Evolutionary conservation across 1,284 basidiomycete species (phyloP), one percentile per base, ranked within the genome.

Genomic region (Ceratobasidium sp.): DNA sequence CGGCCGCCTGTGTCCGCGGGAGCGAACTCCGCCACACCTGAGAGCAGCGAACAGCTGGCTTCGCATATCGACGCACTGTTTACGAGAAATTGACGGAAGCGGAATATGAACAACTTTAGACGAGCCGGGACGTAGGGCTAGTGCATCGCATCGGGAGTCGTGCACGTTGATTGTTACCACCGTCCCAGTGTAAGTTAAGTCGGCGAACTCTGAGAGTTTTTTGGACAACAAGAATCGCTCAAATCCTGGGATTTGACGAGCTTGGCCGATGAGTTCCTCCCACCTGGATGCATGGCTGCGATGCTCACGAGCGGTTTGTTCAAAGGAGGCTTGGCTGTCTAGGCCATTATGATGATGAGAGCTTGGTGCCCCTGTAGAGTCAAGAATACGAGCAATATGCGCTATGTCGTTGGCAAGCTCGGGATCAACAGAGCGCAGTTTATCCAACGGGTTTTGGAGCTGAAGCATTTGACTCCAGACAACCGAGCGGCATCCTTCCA

Each of bases 381-480:
- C 50, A 23, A 81, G 79, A 48, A 81, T 44, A 50, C 78, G 64
- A 10, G 68, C 57, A 13, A 80, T 12, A 7, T 52, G 28, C 28
- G 28, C n/a, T 12, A 68, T n/a, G 4, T 28, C 7, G n/a, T 26
- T 23, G 9, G 65, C 44, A 17, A 68, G 48, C 4, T 10, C 13
- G 9, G 44, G 23, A 33, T 68, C 7, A 13, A 26, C 20, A 5
- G 46, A 17, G 38, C 23, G 78, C n/a, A 85, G 78, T 13, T 82
- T 80, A 57, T 83, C 82, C 13, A 84, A 20, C 1, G 84, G 82
- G 38, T 81, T 82, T 5, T 82, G 84, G 67, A 85, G 81, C 12
- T 82, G 80, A 33, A 82, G 79, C 1, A 81, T 68, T 75, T 85
- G 83, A 13, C 77, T 77, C 84, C 84, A 85, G 38, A 84, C 80